Evolutionary conservation across 2,329 filamentous ascomycete genomes (phyloP).

Genomic region (Sclerotinia trifoliorum): DNA sequence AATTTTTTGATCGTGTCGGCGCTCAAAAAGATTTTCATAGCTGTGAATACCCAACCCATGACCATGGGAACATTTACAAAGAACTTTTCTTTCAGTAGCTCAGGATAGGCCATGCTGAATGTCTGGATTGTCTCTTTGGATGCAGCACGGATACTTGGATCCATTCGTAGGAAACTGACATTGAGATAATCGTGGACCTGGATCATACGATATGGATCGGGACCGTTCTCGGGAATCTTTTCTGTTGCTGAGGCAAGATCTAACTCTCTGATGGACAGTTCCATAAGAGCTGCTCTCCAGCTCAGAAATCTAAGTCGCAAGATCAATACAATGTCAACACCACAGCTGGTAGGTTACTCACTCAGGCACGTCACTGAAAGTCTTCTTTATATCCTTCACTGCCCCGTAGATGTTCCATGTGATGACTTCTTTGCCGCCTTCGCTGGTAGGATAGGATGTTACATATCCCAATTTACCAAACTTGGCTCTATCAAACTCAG

Average conservation of each 20-base stretch:
- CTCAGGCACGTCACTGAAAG: slow-evolving; percentile 80
- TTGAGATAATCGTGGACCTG: slow-evolving; percentile 93
- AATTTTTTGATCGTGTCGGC: slow-evolving; percentile 76
- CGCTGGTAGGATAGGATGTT: slow-evolving; percentile 61
- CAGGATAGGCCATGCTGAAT: slow-evolving; percentile 81
- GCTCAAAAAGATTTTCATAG: slow-evolving; percentile 73
- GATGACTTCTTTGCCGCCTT: slow-evolving; percentile 59
- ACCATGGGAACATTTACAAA: slow-evolving; percentile 90
- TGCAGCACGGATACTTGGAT: slow-evolving; percentile 71
- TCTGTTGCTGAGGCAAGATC: slow-evolving; percentile 66
- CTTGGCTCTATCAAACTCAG: slow-evolving; percentile 63
- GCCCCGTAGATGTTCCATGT: slow-evolving; percentile 94
- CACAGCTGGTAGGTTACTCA: slow-evolving; percentile 47
- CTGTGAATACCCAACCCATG: slow-evolving; percentile 82
- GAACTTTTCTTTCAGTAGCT: slow-evolving; percentile 87
- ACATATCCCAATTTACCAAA: slow-evolving; percentile 81
- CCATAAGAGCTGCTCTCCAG: slow-evolving; percentile 91
- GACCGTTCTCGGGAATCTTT: slow-evolving; percentile 59
- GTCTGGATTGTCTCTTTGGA: slow-evolving; percentile 78
- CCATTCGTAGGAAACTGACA: slow-evolving; percentile 81
- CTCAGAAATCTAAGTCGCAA: slow-evolving; percentile 68
- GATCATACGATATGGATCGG: slow-evolving; percentile 85
- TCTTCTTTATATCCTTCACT: slow-evolving; percentile 75
- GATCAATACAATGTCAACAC: slow-evolving; percentile 11
- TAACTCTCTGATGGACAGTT: slow-evolving; percentile 75